Conservation (phyloP, 805 yeast genomes). For the Metschnikowia cerradonensis region DNA sequence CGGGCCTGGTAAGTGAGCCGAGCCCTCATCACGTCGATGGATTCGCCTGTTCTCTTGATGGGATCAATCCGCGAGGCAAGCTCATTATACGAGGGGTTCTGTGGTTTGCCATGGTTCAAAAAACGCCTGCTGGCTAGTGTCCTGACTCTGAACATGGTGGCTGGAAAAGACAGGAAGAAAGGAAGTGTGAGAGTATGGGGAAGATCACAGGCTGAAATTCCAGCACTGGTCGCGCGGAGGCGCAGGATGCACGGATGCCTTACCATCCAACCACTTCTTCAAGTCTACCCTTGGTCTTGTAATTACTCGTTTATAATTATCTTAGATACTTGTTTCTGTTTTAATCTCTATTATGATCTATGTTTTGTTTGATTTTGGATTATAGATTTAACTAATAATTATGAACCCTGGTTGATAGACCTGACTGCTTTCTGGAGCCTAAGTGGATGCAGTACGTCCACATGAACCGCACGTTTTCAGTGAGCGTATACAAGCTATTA, state of each 20-base stretch:
- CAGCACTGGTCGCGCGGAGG: background rate
- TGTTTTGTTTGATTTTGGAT: no score
- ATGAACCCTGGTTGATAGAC: no score
- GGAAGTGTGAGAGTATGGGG: background rate
- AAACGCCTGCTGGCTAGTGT: slow-evolving; percentile 9
- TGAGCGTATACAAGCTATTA: no score
- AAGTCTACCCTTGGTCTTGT: no score
- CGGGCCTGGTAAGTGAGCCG: slow-evolving; percentile 86
- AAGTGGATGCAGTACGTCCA: background rate
- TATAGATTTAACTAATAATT: no score
- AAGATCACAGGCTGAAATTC: background rate
- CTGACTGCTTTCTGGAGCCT: no score
- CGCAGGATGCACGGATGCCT: slow-evolving; percentile 2
- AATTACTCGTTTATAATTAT: no score
- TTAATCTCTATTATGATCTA: no score
- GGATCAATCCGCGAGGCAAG: slow-evolving; percentile 71
- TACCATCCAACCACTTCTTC: no score
- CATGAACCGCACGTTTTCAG: background rate
- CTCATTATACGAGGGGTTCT: slow-evolving; percentile 36
- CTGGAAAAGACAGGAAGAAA: background rate
- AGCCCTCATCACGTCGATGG: slow-evolving; percentile 73
- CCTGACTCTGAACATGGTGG: background rate
- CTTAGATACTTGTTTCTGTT: no score
- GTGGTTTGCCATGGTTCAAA: slow-evolving; percentile 40
- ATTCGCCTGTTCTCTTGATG: slow-evolving; percentile 69